Percentiles rank a stretch among this genome's conserved stretches.
phyloP scores from a whole-genome alignment of 805 yeast species.

The Huiozyma sinensis region DNA sequence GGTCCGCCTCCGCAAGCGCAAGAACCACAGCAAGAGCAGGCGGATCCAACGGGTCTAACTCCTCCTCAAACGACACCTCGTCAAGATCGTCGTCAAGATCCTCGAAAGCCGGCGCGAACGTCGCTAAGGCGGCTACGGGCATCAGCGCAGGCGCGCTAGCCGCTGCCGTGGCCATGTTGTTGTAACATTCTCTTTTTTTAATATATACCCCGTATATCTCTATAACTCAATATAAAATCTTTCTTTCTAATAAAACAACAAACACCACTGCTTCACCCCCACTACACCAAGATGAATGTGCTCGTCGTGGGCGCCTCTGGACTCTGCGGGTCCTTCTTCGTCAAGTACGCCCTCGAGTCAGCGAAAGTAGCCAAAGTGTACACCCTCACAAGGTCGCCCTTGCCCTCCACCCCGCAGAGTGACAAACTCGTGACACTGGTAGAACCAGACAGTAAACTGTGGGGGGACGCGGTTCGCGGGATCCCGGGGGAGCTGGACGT shows the following conservation, averaged over 20 bases:
- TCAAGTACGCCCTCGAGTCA: slow-evolving; percentile 35
- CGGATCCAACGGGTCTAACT: background rate
- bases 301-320: slow-evolving; percentile 72
- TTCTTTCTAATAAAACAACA: no score
- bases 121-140: slow-evolving; percentile 8
- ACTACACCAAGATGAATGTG: slow-evolving; percentile 13
- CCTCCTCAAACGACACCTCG: background rate
- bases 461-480: slow-evolving; percentile 34
- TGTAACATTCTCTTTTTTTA: slow-evolving; percentile 2
- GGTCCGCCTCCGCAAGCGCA: slow-evolving; percentile 1
- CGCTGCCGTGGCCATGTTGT: slow-evolving; percentile 15
- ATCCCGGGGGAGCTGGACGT: slow-evolving; percentile 24
- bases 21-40: slow-evolving; percentile 5
- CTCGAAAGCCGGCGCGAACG: background rate
- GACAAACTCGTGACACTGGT: slow-evolving; percentile 31
- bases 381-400: slow-evolving; percentile 37
- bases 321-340: slow-evolving; percentile 51
- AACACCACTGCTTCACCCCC: no score
- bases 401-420: slow-evolving; percentile 27
- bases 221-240: no score
- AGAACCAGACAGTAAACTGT: slow-evolving; percentile 37
- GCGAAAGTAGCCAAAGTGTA: slow-evolving; percentile 31
- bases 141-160: slow-evolving; percentile 16
- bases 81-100: background rate
- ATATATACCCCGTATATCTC: no score